Conservation (phyloP, 176 grass and related monocot genomes). For the Neostapfia colusana region DNA sequence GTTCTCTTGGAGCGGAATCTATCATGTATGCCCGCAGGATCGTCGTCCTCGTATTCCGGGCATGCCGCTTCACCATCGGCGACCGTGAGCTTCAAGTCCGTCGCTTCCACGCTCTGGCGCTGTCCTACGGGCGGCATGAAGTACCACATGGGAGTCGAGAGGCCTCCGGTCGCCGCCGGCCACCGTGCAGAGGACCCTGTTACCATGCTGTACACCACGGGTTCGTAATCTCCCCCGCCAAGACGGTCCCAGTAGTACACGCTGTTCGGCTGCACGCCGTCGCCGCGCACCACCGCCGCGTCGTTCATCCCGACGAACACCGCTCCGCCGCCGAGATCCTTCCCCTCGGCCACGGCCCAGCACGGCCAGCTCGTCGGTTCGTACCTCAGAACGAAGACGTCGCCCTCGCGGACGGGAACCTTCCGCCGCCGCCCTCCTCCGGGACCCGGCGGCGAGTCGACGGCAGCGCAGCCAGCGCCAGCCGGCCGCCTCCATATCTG, state of each 20-base stretch:
- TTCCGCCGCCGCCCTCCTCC: too few species aligned
- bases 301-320: conserved; percentile 32
- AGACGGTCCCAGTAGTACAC: conserved; percentile 33
- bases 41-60: background rate
- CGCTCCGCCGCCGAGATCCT: conserved; percentile 16
- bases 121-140: conserved; percentile 19
- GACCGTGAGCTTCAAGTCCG: background rate
- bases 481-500: conserved; percentile 26
- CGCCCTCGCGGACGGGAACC: background rate
- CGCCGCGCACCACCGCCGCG: background rate
- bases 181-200: background rate
- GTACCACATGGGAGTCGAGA: conserved; percentile 26
- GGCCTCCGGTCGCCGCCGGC: conserved; percentile 8
- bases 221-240: conserved; percentile 3
- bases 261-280: background rate
- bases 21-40: background rate
- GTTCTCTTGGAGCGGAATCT: background rate
- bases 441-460: background rate
- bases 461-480: background rate
- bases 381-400: conserved; percentile 14
- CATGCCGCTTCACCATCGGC: background rate
- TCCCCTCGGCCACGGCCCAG: background rate
- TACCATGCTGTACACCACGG: conserved; percentile 10
- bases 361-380: background rate
- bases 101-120: background rate